Base-by-base conservation (phyloP, 768 basidiomycete genomes). In the Phlegmacium glaucopus region DNA sequence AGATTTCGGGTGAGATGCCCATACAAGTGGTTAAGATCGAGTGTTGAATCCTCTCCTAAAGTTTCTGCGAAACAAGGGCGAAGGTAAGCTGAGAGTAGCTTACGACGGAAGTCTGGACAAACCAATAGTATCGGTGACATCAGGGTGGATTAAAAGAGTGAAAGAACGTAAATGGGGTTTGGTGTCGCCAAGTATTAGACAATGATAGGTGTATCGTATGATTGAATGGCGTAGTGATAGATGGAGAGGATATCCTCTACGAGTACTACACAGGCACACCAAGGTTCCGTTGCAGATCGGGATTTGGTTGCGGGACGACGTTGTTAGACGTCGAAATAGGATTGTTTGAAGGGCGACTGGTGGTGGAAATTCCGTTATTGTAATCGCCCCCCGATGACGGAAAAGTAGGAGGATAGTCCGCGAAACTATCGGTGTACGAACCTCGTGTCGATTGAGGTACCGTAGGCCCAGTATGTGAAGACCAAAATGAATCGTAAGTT, bases 401-500 rank as follows among this genome's bases (percentile, higher is more conserved):
- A 28, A 49, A 51, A 25, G 47, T 47, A 6, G 49, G 36, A 15
- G 22, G 18, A 30, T 16, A 36, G 9, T 54, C 53, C 13, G 44
- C 15, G 25, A 44, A 13, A 35, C 36, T 9, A 29, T 11, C 39
- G 27, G 39, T 41, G 15, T 26, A 29, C 13, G 54, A 29, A 32
- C 27, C 13, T 38, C 49, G 47, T 17, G 43, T 42, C 32, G 51
- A 51, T 40, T 51, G 41, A 38, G 54, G 50, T 12, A 54, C 53
- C 3, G 48, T 53, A 37, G 58, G 49, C 18, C 55, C 59, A 32
- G 75, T 63, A 49, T 80, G 78, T 6, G 77, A 70, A 1, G 80
- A 80, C 82, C 80, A 83, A 55, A 82, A 83, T 0, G 78, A 78
- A 56, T 82, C 82, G 53, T 83, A 83, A 3, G 81, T 80, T 37